phyloP scores from a whole-genome alignment of 371 early-diverging fungal species.

The Mucor racemosus region DNA sequence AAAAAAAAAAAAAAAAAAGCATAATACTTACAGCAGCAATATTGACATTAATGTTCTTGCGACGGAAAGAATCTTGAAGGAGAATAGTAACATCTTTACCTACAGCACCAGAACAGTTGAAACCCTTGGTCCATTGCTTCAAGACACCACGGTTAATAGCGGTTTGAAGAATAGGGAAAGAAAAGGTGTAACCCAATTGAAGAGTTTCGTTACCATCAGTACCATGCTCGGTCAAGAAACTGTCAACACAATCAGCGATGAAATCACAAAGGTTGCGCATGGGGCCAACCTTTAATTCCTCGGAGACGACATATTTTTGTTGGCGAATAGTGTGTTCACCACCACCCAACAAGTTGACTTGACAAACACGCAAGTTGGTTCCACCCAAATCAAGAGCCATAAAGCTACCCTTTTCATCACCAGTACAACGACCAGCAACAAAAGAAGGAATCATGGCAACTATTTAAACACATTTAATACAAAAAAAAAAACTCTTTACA shows the following conservation, averaged over 20 bases:
- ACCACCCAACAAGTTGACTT: conserved; percentile 75
- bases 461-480: conserved; percentile 5
- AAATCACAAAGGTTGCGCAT: conserved; percentile 80
- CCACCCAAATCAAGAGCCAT: conserved; percentile 95
- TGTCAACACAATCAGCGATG: conserved; percentile 84
- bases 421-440: conserved; percentile 79
- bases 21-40: conserved; percentile 74
- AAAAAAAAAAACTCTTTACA: background rate
- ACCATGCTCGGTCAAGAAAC: conserved; percentile 69
- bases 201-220: conserved; percentile 15
- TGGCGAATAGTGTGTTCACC: conserved; percentile 68
- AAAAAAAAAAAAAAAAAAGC: background rate
- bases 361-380: conserved; percentile 90
- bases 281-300: conserved; percentile 49
- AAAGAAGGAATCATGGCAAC: conserved; percentile 80
- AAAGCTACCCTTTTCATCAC: conserved; percentile 83
- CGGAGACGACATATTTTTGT: conserved; percentile 70
- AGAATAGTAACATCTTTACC: conserved; percentile 81
- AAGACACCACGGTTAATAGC: conserved; percentile 80
- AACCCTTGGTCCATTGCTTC: conserved; percentile 95
- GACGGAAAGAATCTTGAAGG: conserved; percentile 82
- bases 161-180: conserved; percentile 90
- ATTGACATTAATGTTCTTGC: conserved; percentile 74
- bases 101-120: conserved; percentile 75
- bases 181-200: conserved; percentile 92